Evolutionary conservation across 345 rosid genomes (phyloP).

Genomic region (Melastoma malabathricum): DNA sequence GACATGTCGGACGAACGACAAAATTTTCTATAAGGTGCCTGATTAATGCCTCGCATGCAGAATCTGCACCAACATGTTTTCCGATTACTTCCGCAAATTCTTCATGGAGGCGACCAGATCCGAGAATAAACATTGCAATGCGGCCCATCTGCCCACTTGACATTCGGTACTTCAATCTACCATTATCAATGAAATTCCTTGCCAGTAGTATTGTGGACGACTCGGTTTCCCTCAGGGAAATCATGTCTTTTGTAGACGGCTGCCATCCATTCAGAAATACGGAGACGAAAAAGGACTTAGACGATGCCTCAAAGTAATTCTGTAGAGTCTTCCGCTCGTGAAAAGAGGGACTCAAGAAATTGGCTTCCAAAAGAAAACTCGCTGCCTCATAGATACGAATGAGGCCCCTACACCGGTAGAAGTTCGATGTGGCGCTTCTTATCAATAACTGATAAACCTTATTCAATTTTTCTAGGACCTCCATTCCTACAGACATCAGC

Average conservation of each 20-base stretch:
- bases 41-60: constrained; percentile 23
- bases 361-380: constrained; percentile 14
- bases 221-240: constrained; percentile 21
- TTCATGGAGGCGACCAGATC: constrained; percentile 12
- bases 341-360: constrained; percentile 1
- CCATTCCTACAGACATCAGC: constrained; percentile 22
- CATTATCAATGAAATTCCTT: constrained; percentile 8
- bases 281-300: constrained; percentile 4
- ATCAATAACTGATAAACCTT: constrained; percentile 4
- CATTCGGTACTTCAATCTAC: not conserved
- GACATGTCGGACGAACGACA: no score
- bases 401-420: constrained; percentile 13
- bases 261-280: constrained; percentile 23
- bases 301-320: constrained; percentile 6
- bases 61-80: constrained; percentile 4
- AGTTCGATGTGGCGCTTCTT: constrained; percentile 9
- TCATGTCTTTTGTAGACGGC: constrained; percentile 14
- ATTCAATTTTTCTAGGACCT: constrained; percentile 21
- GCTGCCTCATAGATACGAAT: constrained; percentile 17
- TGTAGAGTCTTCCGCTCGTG: constrained; percentile 1
- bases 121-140: constrained; percentile 24
- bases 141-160: constrained; percentile 29
- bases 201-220: constrained; percentile 9
- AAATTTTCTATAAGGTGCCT: no score
- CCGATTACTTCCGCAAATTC: constrained; percentile 6